Evolutionary conservation across 2,329 filamentous ascomycete genomes (phyloP).

Genomic region (Curvularia spicifera): DNA sequence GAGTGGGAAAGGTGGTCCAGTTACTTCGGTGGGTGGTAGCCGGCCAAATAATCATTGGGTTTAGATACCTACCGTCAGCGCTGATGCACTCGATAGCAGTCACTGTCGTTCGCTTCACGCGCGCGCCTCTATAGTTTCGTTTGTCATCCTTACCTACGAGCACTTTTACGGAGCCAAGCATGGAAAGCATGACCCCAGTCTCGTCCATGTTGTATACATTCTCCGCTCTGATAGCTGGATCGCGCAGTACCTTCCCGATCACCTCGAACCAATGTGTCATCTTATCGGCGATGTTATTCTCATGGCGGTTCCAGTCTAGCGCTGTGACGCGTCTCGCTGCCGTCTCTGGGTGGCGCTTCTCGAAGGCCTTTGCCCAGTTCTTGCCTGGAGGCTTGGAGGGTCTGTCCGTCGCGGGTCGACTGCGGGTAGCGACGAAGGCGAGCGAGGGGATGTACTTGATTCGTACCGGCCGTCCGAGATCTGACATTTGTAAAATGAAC

Average conservation of each 20-base stretch:
- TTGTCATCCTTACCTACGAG: conserved; percentile 30
- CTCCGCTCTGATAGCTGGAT: conserved; percentile 21
- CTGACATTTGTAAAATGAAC: conserved; percentile 23
- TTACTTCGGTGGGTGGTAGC: conserved; percentile 25
- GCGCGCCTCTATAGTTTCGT: conserved; percentile 24
- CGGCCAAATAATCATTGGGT: conserved; percentile 29
- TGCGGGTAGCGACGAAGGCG: conserved; percentile 21
- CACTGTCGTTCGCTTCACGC: no score
- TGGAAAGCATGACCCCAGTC: no score
- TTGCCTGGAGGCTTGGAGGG: conserved; percentile 21
- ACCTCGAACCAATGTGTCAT: no score
- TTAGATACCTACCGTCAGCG: conserved; percentile 27
- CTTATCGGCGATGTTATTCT: conserved; percentile 27
- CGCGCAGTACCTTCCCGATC: conserved; percentile 13
- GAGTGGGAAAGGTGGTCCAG: no score
- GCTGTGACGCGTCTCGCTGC: conserved; percentile 22
- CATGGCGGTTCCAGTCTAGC: conserved; percentile 31
- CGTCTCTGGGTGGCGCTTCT: conserved; percentile 23
- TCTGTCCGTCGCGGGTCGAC: conserved; percentile 14
- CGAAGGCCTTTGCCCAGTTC: conserved; percentile 26
- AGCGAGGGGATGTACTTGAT: conserved; percentile 28
- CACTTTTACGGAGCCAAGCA: conserved; percentile 24
- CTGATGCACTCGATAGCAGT: conserved; percentile 30
- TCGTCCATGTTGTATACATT: conserved; percentile 31
- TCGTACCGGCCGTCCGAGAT: conserved; percentile 24